Percentiles rank a stretch among this genome's conserved stretches.
phyloP scores from a whole-genome alignment of 1,284 basidiomycete genomes.

The Hemileia vastatrix region DNA sequence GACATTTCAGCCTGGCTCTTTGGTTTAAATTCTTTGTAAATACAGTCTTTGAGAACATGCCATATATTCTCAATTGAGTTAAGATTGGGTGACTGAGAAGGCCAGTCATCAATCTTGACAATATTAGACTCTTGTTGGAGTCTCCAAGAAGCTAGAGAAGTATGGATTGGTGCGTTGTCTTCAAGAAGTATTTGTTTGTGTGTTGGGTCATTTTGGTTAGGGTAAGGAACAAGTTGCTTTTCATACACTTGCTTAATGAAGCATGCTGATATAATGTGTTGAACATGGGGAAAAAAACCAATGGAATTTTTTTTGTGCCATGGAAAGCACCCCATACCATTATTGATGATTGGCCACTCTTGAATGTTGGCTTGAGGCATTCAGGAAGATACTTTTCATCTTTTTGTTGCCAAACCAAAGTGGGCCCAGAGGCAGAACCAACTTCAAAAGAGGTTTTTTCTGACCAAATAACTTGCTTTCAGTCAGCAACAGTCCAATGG shows the following conservation, averaged over 20 bases:
- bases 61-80: too few relatives aligned
- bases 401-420: too few relatives aligned
- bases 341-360: too few relatives aligned
- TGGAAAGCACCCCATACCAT: not conserved
- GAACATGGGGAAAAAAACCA: not conserved
- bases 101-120: not conserved
- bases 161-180: not conserved
- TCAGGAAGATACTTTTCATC: too few relatives aligned
- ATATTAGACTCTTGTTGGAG: not conserved
- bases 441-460: too few relatives aligned
- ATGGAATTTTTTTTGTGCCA: not conserved
- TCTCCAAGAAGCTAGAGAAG: not conserved
- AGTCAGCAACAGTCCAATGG: not conserved
- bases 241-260: not conserved
- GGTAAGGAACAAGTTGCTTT: not conserved
- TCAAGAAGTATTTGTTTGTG: constrained; percentile 3
- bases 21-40: too few relatives aligned
- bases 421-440: too few relatives aligned
- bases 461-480: too few relatives aligned
- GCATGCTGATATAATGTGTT: not conserved
- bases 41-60: too few relatives aligned
- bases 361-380: too few relatives aligned
- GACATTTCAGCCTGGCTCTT: too few relatives aligned
- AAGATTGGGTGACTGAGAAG: not conserved
- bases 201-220: not conserved